Percentiles rank a stretch among this genome's conserved stretches.
These are phyloP conservation scores for Pichia paraexigua DNA, from an alignment of 805 yeast species.

Conservation along the genomic window DNA sequence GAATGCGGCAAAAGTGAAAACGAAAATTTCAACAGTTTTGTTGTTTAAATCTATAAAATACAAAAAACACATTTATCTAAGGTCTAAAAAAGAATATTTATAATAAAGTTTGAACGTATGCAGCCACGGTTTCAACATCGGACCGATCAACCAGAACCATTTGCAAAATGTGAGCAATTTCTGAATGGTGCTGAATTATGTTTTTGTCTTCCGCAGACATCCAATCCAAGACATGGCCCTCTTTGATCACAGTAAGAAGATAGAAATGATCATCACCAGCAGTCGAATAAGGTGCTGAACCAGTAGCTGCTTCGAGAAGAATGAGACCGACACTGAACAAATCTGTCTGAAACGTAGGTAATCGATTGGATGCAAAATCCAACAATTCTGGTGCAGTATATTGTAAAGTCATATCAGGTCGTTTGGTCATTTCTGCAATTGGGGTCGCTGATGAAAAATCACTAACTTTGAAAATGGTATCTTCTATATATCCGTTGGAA, in stretches of 20 bases:
- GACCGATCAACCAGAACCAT: slow-evolving; percentile 25
- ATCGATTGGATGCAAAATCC: slow-evolving; percentile 21
- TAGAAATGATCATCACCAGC: slow-evolving; percentile 24
- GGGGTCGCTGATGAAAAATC: slow-evolving; percentile 39
- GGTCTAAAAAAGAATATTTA: no score
- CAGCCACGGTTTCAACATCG: slow-evolving; percentile 17
- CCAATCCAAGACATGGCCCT: slow-evolving; percentile 28
- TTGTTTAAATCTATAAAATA: no score
- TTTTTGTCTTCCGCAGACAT: slow-evolving; percentile 21
- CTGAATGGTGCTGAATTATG: slow-evolving; percentile 11
- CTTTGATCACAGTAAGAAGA: slow-evolving; percentile 27
- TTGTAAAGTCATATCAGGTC: slow-evolving; percentile 31
- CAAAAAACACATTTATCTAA: no score
- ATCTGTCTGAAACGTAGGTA: slow-evolving; percentile 30
- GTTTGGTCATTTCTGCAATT: slow-evolving; percentile 15
- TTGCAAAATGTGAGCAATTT: slow-evolving; percentile 17
- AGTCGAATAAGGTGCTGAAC: slow-evolving; percentile 35
- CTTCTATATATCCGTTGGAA: slow-evolving; percentile 19
- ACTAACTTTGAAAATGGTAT: slow-evolving; percentile 31
- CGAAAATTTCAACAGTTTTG: no score
- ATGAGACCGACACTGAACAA: slow-evolving; percentile 40
- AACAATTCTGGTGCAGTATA: slow-evolving; percentile 43
- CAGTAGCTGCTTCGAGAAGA: slow-evolving; percentile 38
- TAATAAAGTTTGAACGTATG: not conserved
- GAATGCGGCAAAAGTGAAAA: not conserved